Evolutionary conservation across 2,329 filamentous ascomycete species (phyloP).

Genomic region (Dothistroma septosporum): DNA sequence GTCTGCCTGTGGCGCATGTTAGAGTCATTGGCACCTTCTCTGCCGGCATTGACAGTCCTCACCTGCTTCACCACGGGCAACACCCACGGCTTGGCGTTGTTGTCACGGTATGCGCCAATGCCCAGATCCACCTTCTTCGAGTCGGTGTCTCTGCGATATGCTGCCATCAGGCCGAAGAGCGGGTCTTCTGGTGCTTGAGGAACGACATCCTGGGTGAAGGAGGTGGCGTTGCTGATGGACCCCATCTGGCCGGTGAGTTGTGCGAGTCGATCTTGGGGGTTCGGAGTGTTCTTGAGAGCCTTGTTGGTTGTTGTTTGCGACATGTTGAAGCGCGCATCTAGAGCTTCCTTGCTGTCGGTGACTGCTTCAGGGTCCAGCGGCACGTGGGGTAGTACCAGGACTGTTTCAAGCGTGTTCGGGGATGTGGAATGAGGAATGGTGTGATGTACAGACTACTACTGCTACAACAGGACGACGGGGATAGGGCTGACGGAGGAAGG

Average conservation of each 20-base stretch:
- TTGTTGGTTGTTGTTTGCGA: constrained; percentile 6
- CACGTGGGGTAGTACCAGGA: not conserved
- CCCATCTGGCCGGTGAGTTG: constrained; percentile 30
- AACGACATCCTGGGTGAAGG: constrained; percentile 27
- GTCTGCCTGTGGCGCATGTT: constrained; percentile 63
- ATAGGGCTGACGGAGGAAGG: not conserved
- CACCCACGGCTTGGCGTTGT: constrained; percentile 96
- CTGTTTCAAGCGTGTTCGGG: too few relatives aligned
- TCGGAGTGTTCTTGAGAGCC: constrained; percentile 36
- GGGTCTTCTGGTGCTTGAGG: constrained; percentile 77
- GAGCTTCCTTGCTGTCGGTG: not conserved
- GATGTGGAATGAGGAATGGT: not conserved
- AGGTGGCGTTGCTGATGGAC: constrained; percentile 18
- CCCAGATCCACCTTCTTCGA: constrained; percentile 88
- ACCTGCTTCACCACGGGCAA: constrained; percentile 96
- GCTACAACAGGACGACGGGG: not conserved
- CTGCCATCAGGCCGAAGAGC: constrained; percentile 87
- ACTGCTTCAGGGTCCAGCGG: not conserved
- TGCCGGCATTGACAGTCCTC: constrained; percentile 28
- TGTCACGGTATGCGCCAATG: constrained; percentile 89
- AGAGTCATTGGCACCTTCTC: not conserved
- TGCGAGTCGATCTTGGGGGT: constrained; percentile 20
- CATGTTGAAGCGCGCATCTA: constrained; percentile 4
- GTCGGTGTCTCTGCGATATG: constrained; percentile 72
- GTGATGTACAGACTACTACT: not conserved